Percentiles rank a stretch among this genome's conserved stretches.
phyloP scores from a whole-genome alignment of 2,329 filamentous ascomycete genomes.

The Scedosporium boydii region DNA sequence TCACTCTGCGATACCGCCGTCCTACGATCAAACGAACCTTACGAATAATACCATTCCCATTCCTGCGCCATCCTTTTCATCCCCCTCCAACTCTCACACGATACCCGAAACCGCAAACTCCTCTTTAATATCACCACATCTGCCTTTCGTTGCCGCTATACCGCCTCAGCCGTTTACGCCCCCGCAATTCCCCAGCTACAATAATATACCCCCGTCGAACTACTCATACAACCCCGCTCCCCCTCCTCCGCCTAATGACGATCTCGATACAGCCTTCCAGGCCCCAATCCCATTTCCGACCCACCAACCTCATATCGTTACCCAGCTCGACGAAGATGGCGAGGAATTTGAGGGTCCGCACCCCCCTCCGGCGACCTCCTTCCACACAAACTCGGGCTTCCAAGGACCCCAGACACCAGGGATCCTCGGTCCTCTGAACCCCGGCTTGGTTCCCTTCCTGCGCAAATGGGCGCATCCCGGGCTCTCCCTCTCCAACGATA shows the following conservation, averaged over 20 bases:
- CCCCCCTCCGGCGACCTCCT: slow-evolving; percentile 6
- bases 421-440: slow-evolving; percentile 38
- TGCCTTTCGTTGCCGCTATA: background rate
- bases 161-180: background rate
- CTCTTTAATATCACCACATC: background rate
- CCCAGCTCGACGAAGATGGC: slow-evolving; percentile 9
- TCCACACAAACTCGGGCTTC: slow-evolving; percentile 23
- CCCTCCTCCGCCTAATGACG: background rate
- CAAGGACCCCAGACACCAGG: slow-evolving; percentile 23
- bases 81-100: background rate
- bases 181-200: background rate
- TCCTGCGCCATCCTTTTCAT: slow-evolving; percentile 10
- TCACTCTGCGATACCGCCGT: background rate
- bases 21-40: background rate
- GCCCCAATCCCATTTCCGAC: background rate
- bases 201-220: background rate
- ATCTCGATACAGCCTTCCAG: background rate
- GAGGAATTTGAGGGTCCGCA: slow-evolving; percentile 2
- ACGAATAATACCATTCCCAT: background rate
- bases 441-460: slow-evolving; percentile 39
- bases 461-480: slow-evolving; percentile 34
- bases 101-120: background rate
- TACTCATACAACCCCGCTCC: background rate
- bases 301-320: background rate
- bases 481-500: slow-evolving; percentile 14